Base-by-base conservation (phyloP, 192 early-diverging fungal genomes). In the Ambispora gerdemannii region DNA sequence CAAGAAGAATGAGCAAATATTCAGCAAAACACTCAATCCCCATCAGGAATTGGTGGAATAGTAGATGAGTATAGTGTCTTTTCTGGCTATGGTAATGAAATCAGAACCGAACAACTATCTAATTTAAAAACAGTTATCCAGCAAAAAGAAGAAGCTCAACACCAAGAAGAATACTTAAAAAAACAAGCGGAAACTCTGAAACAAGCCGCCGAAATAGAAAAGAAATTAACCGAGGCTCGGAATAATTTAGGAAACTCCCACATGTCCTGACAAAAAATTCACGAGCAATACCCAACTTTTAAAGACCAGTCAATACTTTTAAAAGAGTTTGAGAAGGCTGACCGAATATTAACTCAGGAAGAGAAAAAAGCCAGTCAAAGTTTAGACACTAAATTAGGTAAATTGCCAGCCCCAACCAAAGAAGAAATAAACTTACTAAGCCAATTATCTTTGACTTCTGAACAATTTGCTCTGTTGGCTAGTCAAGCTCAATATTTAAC, bases 381-480 rank as follows among this genome's bases (percentile, higher is more conserved):
- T 55, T 55, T 55, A 25, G 53, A 55, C 7, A 58, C 19, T 58
- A 58, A 58, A 58, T 3, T 58, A 58, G 27, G 0, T 58, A 1
- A 4, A 58, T 36, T 63, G 28, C 1, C 60, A 33, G 24, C 60
- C 38, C 60, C 33, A 36, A 36, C 31, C 20, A 36, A 63, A 20
- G 61, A 63, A 63, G 34, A 63, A 63, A 1, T 0, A 20, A 36
- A 63, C 2, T 43, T 63, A 4, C 25, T 63, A 32, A 63, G 35
- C 8, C 15, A 63, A 17, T 36, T 63, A 63, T 3, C 4, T 1
- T 35, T 63, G 43, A 43, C 61, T 63, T 10, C 15, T 15, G 61
- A 63, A 43, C 61, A 63, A 36, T 63, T 32, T 43, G 15, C 19
- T 2, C 13, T 35, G 0, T 8, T 34, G 19, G 2, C 61, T 43